Evolutionary conservation across 257 asterid genomes (phyloP).

Genomic region (Catharanthus roseus): DNA sequence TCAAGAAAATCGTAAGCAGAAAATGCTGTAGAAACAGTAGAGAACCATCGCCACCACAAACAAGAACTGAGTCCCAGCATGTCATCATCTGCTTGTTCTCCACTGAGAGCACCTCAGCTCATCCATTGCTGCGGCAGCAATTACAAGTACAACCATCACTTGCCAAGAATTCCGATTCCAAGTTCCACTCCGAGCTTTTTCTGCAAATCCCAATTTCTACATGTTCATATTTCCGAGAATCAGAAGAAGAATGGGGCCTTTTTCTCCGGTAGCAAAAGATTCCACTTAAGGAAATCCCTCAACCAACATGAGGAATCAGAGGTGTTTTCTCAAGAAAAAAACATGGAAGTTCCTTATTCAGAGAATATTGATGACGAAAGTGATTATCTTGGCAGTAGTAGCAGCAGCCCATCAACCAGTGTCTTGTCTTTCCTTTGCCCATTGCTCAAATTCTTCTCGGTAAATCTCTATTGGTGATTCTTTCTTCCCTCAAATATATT

Average conservation of each 20-base stretch:
- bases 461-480: constrained; percentile 22
- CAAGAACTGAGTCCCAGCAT: neutral
- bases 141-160: neutral
- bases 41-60: too few species aligned
- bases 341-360: constrained; percentile 8
- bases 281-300: constrained; percentile 20
- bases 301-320: constrained; percentile 29
- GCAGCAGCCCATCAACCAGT: constrained; percentile 49
- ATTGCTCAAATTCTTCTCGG: constrained; percentile 72
- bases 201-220: neutral
- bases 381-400: constrained; percentile 13
- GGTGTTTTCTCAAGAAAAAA: constrained; percentile 24
- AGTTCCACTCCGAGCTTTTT: constrained; percentile 11
- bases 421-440: constrained; percentile 70
- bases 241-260: constrained; percentile 16
- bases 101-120: neutral
- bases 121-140: neutral
- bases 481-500: neutral
- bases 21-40: too few species aligned
- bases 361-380: constrained; percentile 3
- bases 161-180: constrained; percentile 20
- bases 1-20: too few species aligned
- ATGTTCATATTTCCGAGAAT: neutral
- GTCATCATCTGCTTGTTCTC: neutral
- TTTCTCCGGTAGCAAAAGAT: constrained; percentile 20